Conservation (phyloP, 164 flowering plant genomes). For the Dillenia turbinata region DNA sequence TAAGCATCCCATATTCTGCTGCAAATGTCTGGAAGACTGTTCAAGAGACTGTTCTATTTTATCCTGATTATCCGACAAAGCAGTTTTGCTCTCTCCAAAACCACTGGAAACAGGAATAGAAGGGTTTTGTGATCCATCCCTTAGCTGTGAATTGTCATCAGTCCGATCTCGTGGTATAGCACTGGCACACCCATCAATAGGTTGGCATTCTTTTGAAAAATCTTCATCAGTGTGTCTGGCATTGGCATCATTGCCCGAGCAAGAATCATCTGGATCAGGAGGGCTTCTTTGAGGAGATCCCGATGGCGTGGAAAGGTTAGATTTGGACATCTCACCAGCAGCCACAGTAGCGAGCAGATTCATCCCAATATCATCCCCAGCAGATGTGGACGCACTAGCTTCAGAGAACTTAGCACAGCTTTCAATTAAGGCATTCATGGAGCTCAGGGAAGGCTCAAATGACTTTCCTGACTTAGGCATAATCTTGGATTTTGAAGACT, state of each 20-base stretch:
- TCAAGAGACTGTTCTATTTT: not conserved
- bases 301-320: constrained; percentile 36
- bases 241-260: constrained; percentile 23
- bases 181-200: constrained; percentile 20
- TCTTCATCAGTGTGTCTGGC: constrained; percentile 27
- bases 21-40: not conserved
- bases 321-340: constrained; percentile 72
- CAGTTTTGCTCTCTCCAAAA: not conserved
- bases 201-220: constrained; percentile 5
- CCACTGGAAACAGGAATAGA: not conserved
- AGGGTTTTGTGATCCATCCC: constrained; percentile 10
- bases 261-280: constrained; percentile 25
- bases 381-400: constrained; percentile 31
- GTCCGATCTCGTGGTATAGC: constrained; percentile 26
- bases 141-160: constrained; percentile 10
- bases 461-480: constrained; percentile 29
- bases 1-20: not conserved
- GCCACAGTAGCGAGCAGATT: constrained; percentile 95
- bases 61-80: not conserved
- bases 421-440: constrained; percentile 60
- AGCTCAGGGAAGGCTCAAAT: constrained; percentile 36
- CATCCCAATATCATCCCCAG: constrained; percentile 83
- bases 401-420: constrained; percentile 50
- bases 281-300: constrained; percentile 40
- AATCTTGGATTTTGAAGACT: constrained; percentile 28